phyloP scores from a whole-genome alignment of 306 rosid species.

The Nissolia schottii region DNA sequence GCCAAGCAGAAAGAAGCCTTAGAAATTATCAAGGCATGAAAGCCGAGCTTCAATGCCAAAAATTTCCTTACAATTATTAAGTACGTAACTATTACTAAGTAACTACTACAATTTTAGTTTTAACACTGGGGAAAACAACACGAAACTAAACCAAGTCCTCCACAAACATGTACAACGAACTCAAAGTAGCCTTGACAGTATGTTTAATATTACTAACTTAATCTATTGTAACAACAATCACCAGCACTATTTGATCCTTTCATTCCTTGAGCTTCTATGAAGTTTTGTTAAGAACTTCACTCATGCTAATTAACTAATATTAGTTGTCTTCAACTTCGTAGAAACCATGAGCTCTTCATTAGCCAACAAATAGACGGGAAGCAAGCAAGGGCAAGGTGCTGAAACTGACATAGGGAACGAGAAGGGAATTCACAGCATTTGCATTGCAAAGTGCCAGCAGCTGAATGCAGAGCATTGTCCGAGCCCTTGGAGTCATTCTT shows the following conservation, averaged over 20 bases:
- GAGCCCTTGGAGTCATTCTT: too few relatives aligned
- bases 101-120: too few relatives aligned
- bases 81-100: too few relatives aligned
- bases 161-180: too few relatives aligned
- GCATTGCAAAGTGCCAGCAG: conserved; percentile 37
- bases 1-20: too few relatives aligned
- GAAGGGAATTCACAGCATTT: conserved; percentile 29
- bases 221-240: neutral
- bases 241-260: neutral
- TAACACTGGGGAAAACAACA: too few relatives aligned
- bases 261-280: conserved; percentile 20
- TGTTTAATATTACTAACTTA: neutral
- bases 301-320: conserved; percentile 1
- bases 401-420: conserved; percentile 21
- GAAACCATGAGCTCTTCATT: conserved; percentile 42
- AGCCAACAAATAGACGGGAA: conserved; percentile 31
- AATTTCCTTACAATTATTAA: too few relatives aligned
- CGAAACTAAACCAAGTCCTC: too few relatives aligned
- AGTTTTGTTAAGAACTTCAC: neutral
- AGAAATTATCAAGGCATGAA: too few relatives aligned
- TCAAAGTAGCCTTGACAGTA: neutral
- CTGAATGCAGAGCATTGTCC: too few relatives aligned
- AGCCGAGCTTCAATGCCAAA: too few relatives aligned
- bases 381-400: conserved; percentile 23
- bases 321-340: conserved; percentile 23